Conservation (phyloP, 2,329 filamentous ascomycete species). For the Hymenoscyphus infarciens region DNA sequence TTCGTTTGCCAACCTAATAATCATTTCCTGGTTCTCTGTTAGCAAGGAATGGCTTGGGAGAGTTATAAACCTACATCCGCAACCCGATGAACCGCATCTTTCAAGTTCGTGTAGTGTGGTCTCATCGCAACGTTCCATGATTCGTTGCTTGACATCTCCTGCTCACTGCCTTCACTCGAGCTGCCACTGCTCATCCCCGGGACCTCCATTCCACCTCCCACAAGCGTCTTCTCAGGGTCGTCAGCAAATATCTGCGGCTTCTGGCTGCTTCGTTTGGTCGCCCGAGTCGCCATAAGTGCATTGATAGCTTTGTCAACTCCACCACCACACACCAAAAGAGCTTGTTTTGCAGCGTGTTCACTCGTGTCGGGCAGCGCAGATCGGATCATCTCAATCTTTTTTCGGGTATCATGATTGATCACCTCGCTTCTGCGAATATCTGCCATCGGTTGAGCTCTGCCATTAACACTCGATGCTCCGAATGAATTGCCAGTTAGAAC, state of each 20-base stretch:
- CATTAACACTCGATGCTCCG: no score
- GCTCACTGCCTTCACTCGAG: conserved; percentile 16
- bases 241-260: conserved; percentile 4
- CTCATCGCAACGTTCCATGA: conserved; percentile 30
- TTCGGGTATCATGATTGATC: no score
- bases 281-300: no score
- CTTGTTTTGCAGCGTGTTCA: no score
- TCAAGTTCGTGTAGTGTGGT: conserved; percentile 31
- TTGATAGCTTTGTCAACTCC: no score
- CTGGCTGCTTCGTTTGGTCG: background rate
- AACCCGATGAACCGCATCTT: conserved; percentile 29
- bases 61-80: conserved; percentile 29
- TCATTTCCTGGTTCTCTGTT: conserved; percentile 30
- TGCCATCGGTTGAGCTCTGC: no score
- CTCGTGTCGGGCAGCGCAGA: no score
- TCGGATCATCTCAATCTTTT: no score
- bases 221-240: conserved; percentile 25
- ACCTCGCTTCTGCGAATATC: no score
- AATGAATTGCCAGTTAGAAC: background rate
- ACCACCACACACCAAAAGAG: no score
- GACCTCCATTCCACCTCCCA: conserved; percentile 16
- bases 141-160: conserved; percentile 15
- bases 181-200: conserved; percentile 21
- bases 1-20: conserved; percentile 29
- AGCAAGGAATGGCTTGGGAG: conserved; percentile 13